Evolutionary conservation across 129 eudicot species (phyloP).

Genomic region (Rutidosis leptorrhynchoides): DNA sequence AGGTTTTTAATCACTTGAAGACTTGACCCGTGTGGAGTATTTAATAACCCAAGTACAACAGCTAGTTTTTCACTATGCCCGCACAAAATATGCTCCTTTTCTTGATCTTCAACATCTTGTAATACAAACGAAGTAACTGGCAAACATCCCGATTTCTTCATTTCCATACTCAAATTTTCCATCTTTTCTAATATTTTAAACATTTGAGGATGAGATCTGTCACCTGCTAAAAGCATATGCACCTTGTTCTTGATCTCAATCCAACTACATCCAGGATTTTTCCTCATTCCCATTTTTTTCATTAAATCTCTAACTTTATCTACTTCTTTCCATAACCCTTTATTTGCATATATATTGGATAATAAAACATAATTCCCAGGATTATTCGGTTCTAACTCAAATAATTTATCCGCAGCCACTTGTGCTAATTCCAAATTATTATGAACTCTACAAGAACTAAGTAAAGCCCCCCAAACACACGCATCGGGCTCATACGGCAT

Average conservation of each 20-base stretch:
- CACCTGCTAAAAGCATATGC: conserved; percentile 87
- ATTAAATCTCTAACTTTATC: conserved; percentile 63
- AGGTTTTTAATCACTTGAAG: conserved; percentile 84
- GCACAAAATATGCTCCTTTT: conserved; percentile 83
- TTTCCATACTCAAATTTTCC: conserved; percentile 46
- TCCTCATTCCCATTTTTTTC: conserved; percentile 77
- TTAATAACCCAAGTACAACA: conserved; percentile 74
- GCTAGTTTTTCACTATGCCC: conserved; percentile 95
- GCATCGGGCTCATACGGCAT: conserved; percentile 90
- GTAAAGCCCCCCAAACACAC: conserved; percentile 94
- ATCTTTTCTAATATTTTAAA: conserved; percentile 50
- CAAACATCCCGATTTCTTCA: conserved; percentile 62
- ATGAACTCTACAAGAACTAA: conserved; percentile 84
- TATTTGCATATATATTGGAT: conserved; percentile 82
- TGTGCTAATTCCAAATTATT: conserved; percentile 54
- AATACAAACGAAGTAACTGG: conserved; percentile 64
- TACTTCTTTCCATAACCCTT: conserved; percentile 70
- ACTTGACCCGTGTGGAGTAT: conserved; percentile 59
- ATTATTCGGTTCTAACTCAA: conserved; percentile 71
- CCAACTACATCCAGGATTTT: conserved; percentile 98
- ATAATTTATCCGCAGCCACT: conserved; percentile 65
- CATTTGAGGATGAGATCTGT: conserved; percentile 75
- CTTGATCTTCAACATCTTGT: conserved; percentile 98
- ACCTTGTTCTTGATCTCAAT: conserved; percentile 83
- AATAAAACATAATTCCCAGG: conserved; percentile 81